Percentiles rank a stretch among this genome's conserved stretches.
phyloP scores from a whole-genome alignment of 805 yeast species.

The Alloascoidea hylecoeti region DNA sequence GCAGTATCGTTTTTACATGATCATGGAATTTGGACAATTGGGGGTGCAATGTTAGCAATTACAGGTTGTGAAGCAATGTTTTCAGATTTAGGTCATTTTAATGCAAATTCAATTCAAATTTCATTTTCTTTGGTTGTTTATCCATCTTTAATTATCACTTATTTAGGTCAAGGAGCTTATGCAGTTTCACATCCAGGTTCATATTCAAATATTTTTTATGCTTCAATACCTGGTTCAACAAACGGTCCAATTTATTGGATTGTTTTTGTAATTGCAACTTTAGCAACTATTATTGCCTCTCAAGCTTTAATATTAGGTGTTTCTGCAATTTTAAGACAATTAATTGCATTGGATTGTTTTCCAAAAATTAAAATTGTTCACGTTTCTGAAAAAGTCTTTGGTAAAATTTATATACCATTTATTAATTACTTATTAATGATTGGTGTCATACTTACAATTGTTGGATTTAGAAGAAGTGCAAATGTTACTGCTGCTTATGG shows the following conservation, averaged over 20 bases:
- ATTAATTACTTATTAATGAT: constrained; percentile 36
- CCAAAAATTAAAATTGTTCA: constrained; percentile 33
- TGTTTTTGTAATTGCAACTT: constrained; percentile 35
- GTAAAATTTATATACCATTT: constrained; percentile 37
- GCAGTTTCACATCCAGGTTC: constrained; percentile 16
- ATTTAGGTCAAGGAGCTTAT: constrained; percentile 46
- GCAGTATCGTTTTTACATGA: constrained; percentile 29
- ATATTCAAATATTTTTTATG: constrained; percentile 7
- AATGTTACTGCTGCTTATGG: constrained; percentile 43
- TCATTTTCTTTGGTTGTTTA: constrained; percentile 32
- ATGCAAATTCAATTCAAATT: constrained; percentile 32
- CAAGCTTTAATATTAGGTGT: constrained; percentile 46
- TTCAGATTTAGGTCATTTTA: constrained; percentile 47
- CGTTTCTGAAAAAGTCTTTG: constrained; percentile 27
- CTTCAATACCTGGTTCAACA: constrained; percentile 6
- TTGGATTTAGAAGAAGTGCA: too few species aligned
- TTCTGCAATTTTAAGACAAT: constrained; percentile 34
- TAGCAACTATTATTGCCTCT: constrained; percentile 43
- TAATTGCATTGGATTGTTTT: constrained; percentile 39
- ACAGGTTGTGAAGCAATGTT: constrained; percentile 56
- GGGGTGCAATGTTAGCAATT: constrained; percentile 37
- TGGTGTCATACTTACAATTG: constrained; percentile 31
- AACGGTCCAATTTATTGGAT: constrained; percentile 8
- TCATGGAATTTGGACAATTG: constrained; percentile 25
- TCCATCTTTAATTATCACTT: constrained; percentile 34